A percentile compares a stretch with the other conserved stretches of the same genome.
These are phyloP conservation scores for Colletotrichum chlorophyti DNA, from an alignment of 2,329 filamentous ascomycete species.

Conservation along the genomic window DNA sequence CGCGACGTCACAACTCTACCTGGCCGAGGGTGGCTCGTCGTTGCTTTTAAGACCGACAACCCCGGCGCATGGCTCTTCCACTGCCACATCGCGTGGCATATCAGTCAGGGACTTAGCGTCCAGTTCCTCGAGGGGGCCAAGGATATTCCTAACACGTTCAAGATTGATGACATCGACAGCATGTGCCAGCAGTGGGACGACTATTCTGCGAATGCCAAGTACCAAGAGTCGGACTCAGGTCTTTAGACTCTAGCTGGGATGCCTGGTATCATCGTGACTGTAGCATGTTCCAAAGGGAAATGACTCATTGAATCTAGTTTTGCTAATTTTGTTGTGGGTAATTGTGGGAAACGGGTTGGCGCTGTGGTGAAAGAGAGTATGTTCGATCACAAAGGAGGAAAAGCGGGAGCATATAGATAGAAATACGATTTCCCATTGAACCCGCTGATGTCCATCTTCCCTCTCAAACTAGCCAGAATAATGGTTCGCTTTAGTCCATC, in stretches of 20 bases:
- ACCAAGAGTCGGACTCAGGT: slow-evolving; percentile 14
- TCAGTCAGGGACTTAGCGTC: slow-evolving; percentile 53
- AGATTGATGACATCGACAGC: slow-evolving; percentile 4
- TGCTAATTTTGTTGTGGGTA: neutral
- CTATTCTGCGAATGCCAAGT: slow-evolving; percentile 8
- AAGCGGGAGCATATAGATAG: slow-evolving; percentile 23
- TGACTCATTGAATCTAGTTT: neutral
- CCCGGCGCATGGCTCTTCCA: slow-evolving; percentile 55
- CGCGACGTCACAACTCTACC: slow-evolving; percentile 54
- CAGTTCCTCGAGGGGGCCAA: slow-evolving; percentile 53
- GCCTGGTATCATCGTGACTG: neutral
- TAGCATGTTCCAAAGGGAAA: too few species aligned
- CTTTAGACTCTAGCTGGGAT: neutral
- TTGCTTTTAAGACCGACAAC: slow-evolving; percentile 57
- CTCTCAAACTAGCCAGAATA: too few species aligned
- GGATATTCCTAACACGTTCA: slow-evolving; percentile 25
- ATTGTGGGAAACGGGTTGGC: neutral
- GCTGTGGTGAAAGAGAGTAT: slow-evolving; percentile 10
- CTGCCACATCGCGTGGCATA: slow-evolving; percentile 58
- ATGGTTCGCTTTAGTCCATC: too few species aligned
- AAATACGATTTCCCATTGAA: neutral
- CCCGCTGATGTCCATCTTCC: too few species aligned
- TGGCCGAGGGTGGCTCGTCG: slow-evolving; percentile 48
- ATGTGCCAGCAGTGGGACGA: slow-evolving; percentile 10
- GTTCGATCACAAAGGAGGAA: neutral